Evolutionary conservation across 768 basidiomycete species (phyloP), one percentile per base, ranked within the genome.

Genomic region (Tylopilus intermedius): DNA sequence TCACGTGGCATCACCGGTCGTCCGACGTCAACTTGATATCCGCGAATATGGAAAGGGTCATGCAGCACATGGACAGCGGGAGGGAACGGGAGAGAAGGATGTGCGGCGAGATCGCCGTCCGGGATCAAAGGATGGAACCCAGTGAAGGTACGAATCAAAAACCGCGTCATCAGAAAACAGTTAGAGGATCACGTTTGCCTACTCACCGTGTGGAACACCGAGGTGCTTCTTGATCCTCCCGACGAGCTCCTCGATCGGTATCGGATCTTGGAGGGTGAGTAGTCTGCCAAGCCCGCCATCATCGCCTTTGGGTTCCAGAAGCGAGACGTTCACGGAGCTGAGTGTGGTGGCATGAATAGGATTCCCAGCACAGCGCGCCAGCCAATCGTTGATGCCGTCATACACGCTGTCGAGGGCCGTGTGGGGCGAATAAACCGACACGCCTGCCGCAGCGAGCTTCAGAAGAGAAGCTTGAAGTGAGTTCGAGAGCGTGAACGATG

Each of bases 361-460:
- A 45, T 69, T 72, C 56, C 80, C 69, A 32, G 80, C 65, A 33
- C 78, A 81, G 66, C 73, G 64, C 1, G 82, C 88, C 14, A 94
- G 79, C 89, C 90, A 96, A 70, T 94, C 92, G 63, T 95, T 96
- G 49, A 95, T 81, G 0, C 95, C 94, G 5, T 81, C 88, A 60
- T 80, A 77, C 1, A 89, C 83, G n/a, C 77, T 78, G 71, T 98
- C 95, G 15, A 96, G 77, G 0, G 91, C 82, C 0, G 89, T 91
- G 71, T 98, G 95, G 2, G 95, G 92, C 38, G 79, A 79, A 72
- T 89, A 95, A 5, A 97, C 79, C 1, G 86, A 88, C 51, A 97
- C 85, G 0, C 94, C 94, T 11, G 81, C 76, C 1, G 90, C 85
- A 0, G 86, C 84, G 56, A 94, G 90, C 50, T 74, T 78, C 5